Evolutionary conservation across 2,329 filamentous ascomycete species (phyloP), one percentile per base, ranked within the genome.

Genomic region (Penicillium hordei): DNA sequence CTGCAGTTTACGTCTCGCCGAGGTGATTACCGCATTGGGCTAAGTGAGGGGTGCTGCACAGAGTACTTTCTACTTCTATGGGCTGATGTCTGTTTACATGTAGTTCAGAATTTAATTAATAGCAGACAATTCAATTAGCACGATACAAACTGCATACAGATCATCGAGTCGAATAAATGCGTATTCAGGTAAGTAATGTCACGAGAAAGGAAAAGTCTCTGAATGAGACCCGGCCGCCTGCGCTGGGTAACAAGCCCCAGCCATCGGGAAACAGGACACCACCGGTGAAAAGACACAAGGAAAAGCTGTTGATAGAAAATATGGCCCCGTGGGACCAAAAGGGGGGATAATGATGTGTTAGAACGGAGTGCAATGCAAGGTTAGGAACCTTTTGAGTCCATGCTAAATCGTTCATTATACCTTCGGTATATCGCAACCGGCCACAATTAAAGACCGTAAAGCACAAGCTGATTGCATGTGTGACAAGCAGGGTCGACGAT

Each of bases 211-310:
- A 54, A 54, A 48, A 31, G 49, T 48, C 44, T 55, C 51, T 21
- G 27, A 23, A 23, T 48, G 31, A 57, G 46, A 49, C 29, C 45
- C 48, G 39, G 44, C 48, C 58, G 46, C 44, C 50, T 54, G 39
- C 46, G 55, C 53, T 55, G 43, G 53, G 54, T 43, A 55, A 55
- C 46, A 57, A 58, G 58, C 59, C 65, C 62, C 63, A 55, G 62
- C 62, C 58, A 60, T 66, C 64, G 57, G 57, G 55, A 62, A 61
- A 63, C 48, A 63, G 53, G 59, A 61, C 59, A 60, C 58, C 57
- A 57, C 62, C 55, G 17, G 48, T 50, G 50, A 44, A 51, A 58
- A 59, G 58, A 55, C 57, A 58, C 25, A 60, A 57, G 36, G 52
- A 57, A 58, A 57, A 48, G 25, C 59, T 48, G 48, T 60, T 61